Percentiles rank a stretch among this genome's conserved stretches.
Conservation (phyloP, 768 basidiomycete species). For the Dioszegia aurantiaca region DNA sequence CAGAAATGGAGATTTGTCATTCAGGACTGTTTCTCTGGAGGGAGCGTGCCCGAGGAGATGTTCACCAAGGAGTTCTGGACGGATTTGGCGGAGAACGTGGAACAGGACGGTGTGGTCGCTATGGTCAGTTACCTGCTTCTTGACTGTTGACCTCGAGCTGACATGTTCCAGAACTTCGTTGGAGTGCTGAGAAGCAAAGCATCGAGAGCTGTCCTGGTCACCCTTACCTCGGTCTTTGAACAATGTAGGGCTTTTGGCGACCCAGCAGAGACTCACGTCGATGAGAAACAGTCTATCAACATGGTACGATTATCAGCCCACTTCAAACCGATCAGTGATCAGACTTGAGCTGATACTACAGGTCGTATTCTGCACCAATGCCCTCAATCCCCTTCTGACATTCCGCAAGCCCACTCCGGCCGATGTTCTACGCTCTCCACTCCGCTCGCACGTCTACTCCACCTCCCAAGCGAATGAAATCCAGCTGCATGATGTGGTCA, state of each 20-base stretch:
- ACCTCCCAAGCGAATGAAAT: slow-evolving; percentile 42
- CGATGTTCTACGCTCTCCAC: slow-evolving; percentile 40
- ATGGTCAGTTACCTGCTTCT: slow-evolving; percentile 65
- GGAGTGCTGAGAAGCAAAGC: slow-evolving; percentile 66
- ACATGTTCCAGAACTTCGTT: slow-evolving; percentile 67
- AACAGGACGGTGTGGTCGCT: slow-evolving; percentile 70
- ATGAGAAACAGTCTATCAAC: slow-evolving; percentile 65
- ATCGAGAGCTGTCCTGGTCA: slow-evolving; percentile 66
- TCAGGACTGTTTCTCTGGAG: slow-evolving; percentile 93
- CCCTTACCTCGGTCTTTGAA: slow-evolving; percentile 67
- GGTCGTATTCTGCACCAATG: slow-evolving; percentile 77
- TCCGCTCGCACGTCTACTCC: slow-evolving; percentile 43
- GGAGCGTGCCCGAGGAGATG: slow-evolving; percentile 78
- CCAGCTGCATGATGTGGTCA: slow-evolving; percentile 36
- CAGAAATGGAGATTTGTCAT: slow-evolving; percentile 62
- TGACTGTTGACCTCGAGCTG: slow-evolving; percentile 55
- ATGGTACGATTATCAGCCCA: slow-evolving; percentile 61
- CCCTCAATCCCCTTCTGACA: slow-evolving; percentile 41
- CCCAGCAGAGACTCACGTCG: slow-evolving; percentile 50
- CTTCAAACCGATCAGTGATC: too few species aligned
- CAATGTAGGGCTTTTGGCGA: slow-evolving; percentile 85
- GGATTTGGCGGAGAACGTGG: slow-evolving; percentile 64
- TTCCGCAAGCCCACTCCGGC: slow-evolving; percentile 36
- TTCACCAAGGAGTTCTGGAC: slow-evolving; percentile 83
- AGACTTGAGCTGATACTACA: too few species aligned